These are phyloP conservation scores for Eurotiales sp. DNA, from an alignment of 2,329 filamentous ascomycete species.

Conservation along the genomic window DNA sequence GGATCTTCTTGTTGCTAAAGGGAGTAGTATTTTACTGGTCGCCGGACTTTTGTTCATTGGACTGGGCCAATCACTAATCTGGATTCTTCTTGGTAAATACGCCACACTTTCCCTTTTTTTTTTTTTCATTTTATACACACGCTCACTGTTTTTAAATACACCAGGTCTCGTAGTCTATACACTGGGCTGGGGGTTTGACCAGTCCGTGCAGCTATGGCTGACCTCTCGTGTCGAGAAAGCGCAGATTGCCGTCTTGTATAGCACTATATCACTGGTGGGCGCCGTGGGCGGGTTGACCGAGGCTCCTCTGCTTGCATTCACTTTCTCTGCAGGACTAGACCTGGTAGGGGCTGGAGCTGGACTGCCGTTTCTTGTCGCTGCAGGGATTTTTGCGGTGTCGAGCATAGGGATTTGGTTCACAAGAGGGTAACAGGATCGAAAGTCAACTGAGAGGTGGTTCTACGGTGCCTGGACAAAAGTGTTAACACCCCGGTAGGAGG, in stretches of 20 bases:
- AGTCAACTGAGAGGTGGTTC: too few species aligned
- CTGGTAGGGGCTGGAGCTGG: neutral
- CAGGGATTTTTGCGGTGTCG: neutral
- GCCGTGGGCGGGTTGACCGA: neutral
- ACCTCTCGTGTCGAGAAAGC: constrained; percentile 2
- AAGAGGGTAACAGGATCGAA: neutral
- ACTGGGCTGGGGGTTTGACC: neutral
- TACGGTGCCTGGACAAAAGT: too few species aligned
- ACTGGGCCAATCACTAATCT: neutral
- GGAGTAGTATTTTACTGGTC: neutral
- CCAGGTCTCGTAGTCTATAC: neutral
- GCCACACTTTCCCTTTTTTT: neutral
- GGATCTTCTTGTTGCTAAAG: neutral
- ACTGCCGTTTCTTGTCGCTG: constrained; percentile 1
- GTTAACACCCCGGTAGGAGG: too few species aligned
- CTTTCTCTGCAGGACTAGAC: constrained; percentile 1
- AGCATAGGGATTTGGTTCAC: neutral
- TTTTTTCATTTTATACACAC: neutral
- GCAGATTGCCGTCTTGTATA: constrained; percentile 1
- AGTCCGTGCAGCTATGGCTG: constrained; percentile 3
- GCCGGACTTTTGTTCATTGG: neutral
- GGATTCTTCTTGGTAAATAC: neutral
- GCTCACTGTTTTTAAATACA: neutral
- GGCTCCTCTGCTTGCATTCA: neutral
- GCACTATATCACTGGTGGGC: neutral